These are phyloP conservation scores for Fraxinus xanthoxyloides DNA, from an alignment of 305 asterid species.

Conservation along the genomic window DNA sequence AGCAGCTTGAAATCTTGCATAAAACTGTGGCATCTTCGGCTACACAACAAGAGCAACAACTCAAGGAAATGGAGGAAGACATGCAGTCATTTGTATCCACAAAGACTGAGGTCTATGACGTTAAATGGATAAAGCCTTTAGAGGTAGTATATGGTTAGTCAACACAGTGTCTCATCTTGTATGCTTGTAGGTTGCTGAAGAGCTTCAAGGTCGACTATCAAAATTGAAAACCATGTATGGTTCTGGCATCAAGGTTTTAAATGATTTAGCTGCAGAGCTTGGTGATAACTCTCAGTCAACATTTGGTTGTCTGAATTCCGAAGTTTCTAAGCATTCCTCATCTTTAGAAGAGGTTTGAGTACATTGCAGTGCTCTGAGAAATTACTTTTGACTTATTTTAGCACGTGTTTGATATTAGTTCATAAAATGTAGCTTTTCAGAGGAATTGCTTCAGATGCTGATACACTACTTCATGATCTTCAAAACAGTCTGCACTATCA, in stretches of 20 bases:
- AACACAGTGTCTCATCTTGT: constrained; percentile 4
- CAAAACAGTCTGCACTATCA: constrained; percentile 34
- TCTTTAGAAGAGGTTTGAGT: constrained; percentile 25
- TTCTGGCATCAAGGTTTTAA: constrained; percentile 35
- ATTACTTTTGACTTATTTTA: neutral
- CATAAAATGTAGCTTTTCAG: constrained; percentile 30
- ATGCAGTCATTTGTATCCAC: constrained; percentile 35
- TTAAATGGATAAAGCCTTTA: constrained; percentile 9
- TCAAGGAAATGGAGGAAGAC: constrained; percentile 41
- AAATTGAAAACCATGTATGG: constrained; percentile 30
- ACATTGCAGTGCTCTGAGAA: neutral
- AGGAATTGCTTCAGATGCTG: constrained; percentile 38
- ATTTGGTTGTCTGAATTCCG: constrained; percentile 41
- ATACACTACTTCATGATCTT: constrained; percentile 34
- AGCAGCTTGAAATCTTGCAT: constrained; percentile 45
- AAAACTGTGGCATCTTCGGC: constrained; percentile 38
- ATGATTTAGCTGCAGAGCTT: constrained; percentile 37
- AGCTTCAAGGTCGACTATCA: constrained; percentile 34
- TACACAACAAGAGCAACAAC: constrained; percentile 43
- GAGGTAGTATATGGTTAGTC: neutral
- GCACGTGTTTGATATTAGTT: neutral
- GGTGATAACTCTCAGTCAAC: constrained; percentile 36
- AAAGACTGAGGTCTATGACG: constrained; percentile 42
- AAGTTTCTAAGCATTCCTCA: constrained; percentile 41
- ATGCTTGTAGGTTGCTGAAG: constrained; percentile 38